A percentile compares a stretch with the other conserved stretches of the same genome.
phyloP scores from a whole-genome alignment of 148 eudicot species.

The Nepenthes mirabilis region DNA sequence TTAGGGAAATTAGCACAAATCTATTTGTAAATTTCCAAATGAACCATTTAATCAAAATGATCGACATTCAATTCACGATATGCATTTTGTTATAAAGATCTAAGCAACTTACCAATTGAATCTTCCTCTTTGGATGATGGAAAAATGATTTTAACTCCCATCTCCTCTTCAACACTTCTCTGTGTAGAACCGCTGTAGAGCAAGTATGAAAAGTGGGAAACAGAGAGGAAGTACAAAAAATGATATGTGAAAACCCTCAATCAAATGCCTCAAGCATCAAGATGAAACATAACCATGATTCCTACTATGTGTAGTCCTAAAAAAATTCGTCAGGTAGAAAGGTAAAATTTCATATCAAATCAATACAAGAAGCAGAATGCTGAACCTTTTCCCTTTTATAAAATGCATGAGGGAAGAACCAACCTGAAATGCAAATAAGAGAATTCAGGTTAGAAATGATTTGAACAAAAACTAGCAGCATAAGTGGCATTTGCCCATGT shows the following conservation, averaged over 20 bases:
- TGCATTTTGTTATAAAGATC: slow-evolving; percentile 3
- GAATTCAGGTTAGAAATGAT: not conserved
- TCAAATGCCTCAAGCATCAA: slow-evolving; percentile 1
- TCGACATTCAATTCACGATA: not conserved
- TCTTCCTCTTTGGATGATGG: slow-evolving; percentile 49
- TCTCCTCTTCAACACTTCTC: slow-evolving; percentile 47
- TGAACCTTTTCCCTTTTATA: slow-evolving; percentile 66
- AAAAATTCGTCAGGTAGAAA: not conserved
- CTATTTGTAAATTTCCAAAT: slow-evolving; percentile 1
- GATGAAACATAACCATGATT: not conserved
- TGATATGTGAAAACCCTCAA: not conserved
- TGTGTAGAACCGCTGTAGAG: slow-evolving; percentile 44
- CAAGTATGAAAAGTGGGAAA: slow-evolving; percentile 1
- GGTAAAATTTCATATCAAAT: not conserved
- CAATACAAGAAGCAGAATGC: slow-evolving; percentile 3
- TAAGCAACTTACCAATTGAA: slow-evolving; percentile 36
- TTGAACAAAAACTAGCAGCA: not conserved
- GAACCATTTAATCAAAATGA: not conserved
- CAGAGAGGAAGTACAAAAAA: slow-evolving; percentile 1
- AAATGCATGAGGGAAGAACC: slow-evolving; percentile 73
- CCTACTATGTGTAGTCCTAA: not conserved
- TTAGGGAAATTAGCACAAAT: not conserved
- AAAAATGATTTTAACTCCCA: slow-evolving; percentile 59
- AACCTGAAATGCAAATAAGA: slow-evolving; percentile 37
- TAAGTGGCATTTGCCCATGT: too few species aligned